These are phyloP conservation scores for Trypanosoma avium DNA, from an alignment of 208 protist genomes.

Conservation along the genomic window DNA sequence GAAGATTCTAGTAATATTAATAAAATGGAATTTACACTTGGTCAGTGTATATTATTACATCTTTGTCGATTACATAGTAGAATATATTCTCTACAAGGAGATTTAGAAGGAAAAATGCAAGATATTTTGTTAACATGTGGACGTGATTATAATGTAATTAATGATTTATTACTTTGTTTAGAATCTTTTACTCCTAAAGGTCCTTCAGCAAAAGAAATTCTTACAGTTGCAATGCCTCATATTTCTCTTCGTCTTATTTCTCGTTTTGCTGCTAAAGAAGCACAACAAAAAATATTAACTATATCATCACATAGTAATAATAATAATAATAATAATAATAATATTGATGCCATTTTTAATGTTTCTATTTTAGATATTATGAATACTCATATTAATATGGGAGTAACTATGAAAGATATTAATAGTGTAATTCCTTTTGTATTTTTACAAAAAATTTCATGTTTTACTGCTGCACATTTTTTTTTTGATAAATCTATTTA, in stretches of 20 bases:
- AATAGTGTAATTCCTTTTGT: conserved; percentile 25
- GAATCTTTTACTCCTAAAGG: conserved; percentile 40
- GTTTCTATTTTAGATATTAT: conserved; percentile 9
- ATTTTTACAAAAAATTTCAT: conserved; percentile 37
- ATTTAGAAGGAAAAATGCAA: conserved; percentile 70
- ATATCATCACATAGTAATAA: too few relatives aligned
- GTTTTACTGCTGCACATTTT: conserved; percentile 60
- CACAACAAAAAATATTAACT: neutral
- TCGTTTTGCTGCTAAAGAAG: conserved; percentile 37
- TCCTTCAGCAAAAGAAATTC: conserved; percentile 27
- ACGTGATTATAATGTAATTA: conserved; percentile 67
- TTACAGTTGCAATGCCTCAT: conserved; percentile 52
- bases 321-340: neutral
- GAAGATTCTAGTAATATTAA: neutral
- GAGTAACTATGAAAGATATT: neutral
- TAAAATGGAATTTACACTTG: conserved; percentile 35
- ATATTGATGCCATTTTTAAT: conserved; percentile 17
- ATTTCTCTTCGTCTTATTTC: conserved; percentile 38
- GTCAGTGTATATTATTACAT: conserved; percentile 64
- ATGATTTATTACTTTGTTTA: conserved; percentile 57
- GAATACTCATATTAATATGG: neutral
- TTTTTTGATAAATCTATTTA: conserved; percentile 53
- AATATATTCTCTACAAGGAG: conserved; percentile 67
- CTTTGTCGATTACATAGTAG: conserved; percentile 62
- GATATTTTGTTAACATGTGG: conserved; percentile 60